A percentile compares a stretch with the other conserved stretches of the same genome.
Evolutionary conservation across 2,329 filamentous ascomycete genomes (phyloP).

Genomic region (Ascochyta rabiei): DNA sequence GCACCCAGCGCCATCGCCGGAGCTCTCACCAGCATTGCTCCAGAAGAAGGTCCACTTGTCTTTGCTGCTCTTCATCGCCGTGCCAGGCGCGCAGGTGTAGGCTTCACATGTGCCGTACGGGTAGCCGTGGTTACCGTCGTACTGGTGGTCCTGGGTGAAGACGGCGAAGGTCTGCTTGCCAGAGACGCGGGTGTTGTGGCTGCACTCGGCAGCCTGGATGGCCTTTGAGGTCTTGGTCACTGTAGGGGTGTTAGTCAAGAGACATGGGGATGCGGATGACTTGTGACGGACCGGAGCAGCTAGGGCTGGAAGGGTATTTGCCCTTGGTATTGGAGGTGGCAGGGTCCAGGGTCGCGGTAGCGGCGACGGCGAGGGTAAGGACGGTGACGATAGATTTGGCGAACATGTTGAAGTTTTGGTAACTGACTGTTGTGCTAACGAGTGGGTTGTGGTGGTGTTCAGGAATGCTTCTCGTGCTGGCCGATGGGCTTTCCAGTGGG

Average conservation of each 20-base stretch:
- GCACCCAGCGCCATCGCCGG: slow-evolving; percentile 34
- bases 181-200: slow-evolving; percentile 49
- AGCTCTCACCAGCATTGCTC: slow-evolving; percentile 22
- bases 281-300: slow-evolving; percentile 29
- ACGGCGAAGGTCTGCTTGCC: slow-evolving; percentile 49
- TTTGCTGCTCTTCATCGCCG: slow-evolving; percentile 16
- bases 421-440: background rate
- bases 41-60: slow-evolving; percentile 36
- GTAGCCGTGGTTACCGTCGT: slow-evolving; percentile 51
- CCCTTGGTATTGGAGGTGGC: slow-evolving; percentile 48
- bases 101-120: slow-evolving; percentile 55
- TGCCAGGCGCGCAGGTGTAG: slow-evolving; percentile 30
- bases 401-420: slow-evolving; percentile 5
- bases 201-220: slow-evolving; percentile 53
- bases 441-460: background rate
- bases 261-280: background rate
- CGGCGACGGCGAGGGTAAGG: slow-evolving; percentile 19
- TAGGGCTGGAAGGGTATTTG: slow-evolving; percentile 34
- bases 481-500: background rate
- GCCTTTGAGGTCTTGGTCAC: slow-evolving; percentile 42
- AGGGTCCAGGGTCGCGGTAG: slow-evolving; percentile 46
- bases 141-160: slow-evolving; percentile 54
- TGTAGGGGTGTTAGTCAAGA: background rate
- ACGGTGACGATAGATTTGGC: slow-evolving; percentile 13
- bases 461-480: background rate